phyloP scores from a whole-genome alignment of 768 basidiomycete species.

The Tephrocybe rancida region DNA sequence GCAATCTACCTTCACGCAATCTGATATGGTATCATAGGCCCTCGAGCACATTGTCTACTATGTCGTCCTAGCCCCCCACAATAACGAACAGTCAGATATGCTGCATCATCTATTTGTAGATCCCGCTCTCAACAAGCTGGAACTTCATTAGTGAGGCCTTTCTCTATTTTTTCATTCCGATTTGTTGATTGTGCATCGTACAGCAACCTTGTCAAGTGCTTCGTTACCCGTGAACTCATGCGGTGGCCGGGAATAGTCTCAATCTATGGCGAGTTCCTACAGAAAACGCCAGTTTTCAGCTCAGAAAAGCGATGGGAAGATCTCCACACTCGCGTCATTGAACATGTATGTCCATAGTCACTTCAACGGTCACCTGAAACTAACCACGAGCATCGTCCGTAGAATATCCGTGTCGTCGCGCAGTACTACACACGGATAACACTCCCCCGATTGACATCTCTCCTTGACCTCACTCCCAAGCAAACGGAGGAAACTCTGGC shows the following conservation, averaged over 20 bases:
- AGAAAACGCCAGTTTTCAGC: conserved; percentile 80
- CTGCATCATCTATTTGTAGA: conserved; percentile 84
- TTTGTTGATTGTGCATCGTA: conserved; percentile 13
- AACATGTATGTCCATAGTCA: conserved; percentile 70
- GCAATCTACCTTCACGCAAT: conserved; percentile 1
- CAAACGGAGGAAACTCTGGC: conserved; percentile 90
- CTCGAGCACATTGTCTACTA: conserved; percentile 96
- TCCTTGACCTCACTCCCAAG: conserved; percentile 82
- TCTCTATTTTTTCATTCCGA: conserved; percentile 2
- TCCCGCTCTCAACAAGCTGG: conserved; percentile 77
- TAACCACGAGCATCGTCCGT: not conserved
- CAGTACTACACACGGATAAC: conserved; percentile 95
- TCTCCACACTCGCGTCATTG: conserved; percentile 92
- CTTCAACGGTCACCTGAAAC: conserved; percentile 4
- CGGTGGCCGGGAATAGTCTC: conserved; percentile 93
- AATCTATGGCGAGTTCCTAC: conserved; percentile 84
- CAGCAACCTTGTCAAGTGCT: conserved; percentile 93
- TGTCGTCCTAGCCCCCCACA: conserved; percentile 89
- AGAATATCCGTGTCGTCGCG: conserved; percentile 97
- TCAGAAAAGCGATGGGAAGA: conserved; percentile 89
- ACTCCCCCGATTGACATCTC: conserved; percentile 74
- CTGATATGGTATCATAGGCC: conserved; percentile 52
- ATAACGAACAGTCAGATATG: conserved; percentile 98
- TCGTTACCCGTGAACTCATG: conserved; percentile 92
- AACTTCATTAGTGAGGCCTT: conserved; percentile 86